Evolutionary conservation across 116 monocot genomes (phyloP), one percentile per base, ranked within the genome.

Genomic region (Zostera marina): DNA sequence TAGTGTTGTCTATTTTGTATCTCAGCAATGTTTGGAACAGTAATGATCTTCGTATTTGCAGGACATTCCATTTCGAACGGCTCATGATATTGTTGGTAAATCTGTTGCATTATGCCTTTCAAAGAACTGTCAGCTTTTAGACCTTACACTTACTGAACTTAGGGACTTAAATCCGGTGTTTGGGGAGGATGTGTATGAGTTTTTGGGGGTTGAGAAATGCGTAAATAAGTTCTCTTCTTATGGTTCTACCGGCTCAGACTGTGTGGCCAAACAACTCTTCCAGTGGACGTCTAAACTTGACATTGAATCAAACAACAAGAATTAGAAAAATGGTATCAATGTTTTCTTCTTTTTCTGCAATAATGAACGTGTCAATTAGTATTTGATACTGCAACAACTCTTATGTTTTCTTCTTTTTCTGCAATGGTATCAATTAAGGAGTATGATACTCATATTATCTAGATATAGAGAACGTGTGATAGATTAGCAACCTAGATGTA

Each of bases 41-140:
- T 88, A 88, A 94, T 51, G n/a, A 79, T 94, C 54, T 88, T 85
- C 47, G 88, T 32, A 32, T 32, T 61, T 32, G 44, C 75, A 94
- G 94, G 94, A 82, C 2, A 57, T 88, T 22, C 82, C 94, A 14
- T 94, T 94, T 49, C 81, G 94, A 55, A 88, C 94, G 15, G 72
- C 94, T 54, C 94, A 94, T 73, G 94, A 94, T 51, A 79, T 94
- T 49, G 94, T 85, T 42, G 94, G 94, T 66, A 84, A 79, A 72
- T 75, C 73, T 41, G 94, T 94, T 54, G 88, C 94, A 53, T 41
- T 94, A 14, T 88, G 88, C 53, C 44, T 88, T 11, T 68, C 82
- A 47, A 94, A 58, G 52, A 82, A 76, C 39, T 82, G 88, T 45
- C 75, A 85, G 63, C 88, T 94, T 47, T 59, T 63, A 10, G 82